Evolutionary conservation across 768 basidiomycete genomes (phyloP).

Genomic region (Asterophora parasitica): DNA sequence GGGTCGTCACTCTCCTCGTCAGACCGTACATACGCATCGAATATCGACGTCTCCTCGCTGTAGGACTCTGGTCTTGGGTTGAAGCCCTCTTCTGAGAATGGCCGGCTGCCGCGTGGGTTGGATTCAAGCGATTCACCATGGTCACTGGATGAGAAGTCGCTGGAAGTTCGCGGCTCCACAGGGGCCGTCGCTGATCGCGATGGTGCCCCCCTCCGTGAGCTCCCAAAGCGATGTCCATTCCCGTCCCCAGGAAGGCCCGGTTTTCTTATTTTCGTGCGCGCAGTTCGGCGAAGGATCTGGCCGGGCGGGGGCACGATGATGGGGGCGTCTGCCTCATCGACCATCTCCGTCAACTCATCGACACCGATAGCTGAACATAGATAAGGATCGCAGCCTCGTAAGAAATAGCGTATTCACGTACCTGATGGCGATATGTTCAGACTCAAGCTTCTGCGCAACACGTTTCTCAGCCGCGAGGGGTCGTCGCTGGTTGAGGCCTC

Average conservation of each 20-base stretch:
- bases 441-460: conserved; percentile 82
- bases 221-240: conserved; percentile 76
- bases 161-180: conserved; percentile 54
- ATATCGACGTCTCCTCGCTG: conserved; percentile 78
- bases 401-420: conserved; percentile 38
- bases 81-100: conserved; percentile 44
- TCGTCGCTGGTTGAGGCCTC: conserved; percentile 83
- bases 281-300: conserved; percentile 85
- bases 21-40: conserved; percentile 66
- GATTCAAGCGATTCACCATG: conserved; percentile 51
- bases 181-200: conserved; percentile 23
- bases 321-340: conserved; percentile 84
- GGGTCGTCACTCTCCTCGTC: conserved; percentile 50
- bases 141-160: conserved; percentile 69
- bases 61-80: conserved; percentile 62
- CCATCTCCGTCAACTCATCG: conserved; percentile 62
- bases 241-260: conserved; percentile 69
- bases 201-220: conserved; percentile 36
- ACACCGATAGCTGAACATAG: conserved; percentile 52
- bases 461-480: conserved; percentile 71
- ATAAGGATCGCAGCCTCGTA: conserved; percentile 15
- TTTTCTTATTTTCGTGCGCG: conserved; percentile 95
- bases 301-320: conserved; percentile 87
- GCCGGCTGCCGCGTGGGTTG: conserved; percentile 29
- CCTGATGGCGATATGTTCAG: conserved; percentile 82